Evolutionary conservation across 805 yeast species (phyloP).

Genomic region (Wickerhamomyces bisporus): DNA sequence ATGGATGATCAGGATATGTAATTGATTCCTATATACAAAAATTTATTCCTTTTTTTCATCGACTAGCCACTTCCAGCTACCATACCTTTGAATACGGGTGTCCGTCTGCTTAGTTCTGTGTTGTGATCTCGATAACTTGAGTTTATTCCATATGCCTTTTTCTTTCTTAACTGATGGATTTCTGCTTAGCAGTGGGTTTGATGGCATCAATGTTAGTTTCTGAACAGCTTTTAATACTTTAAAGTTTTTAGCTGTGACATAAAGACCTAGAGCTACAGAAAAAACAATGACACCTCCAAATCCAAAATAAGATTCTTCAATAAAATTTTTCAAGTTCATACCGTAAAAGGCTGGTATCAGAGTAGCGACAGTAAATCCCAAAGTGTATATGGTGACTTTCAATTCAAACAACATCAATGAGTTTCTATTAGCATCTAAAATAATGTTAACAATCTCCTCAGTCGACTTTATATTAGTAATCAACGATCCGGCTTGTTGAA

Average conservation of each 20-base stretch:
- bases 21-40: too few relatives aligned
- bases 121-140: constrained; percentile 11
- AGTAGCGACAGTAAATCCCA: constrained; percentile 83
- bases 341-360: constrained; percentile 85
- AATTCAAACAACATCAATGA: constrained; percentile 83
- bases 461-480: constrained; percentile 83
- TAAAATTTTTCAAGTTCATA: constrained; percentile 75
- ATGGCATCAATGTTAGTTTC: constrained; percentile 54
- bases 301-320: constrained; percentile 63
- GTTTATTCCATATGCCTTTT: constrained; percentile 8
- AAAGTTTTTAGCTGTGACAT: constrained; percentile 53
- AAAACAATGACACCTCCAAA: constrained; percentile 51
- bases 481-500: constrained; percentile 82
- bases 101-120: constrained; percentile 4
- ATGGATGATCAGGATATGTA: too few relatives aligned
- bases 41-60: constrained; percentile 35
- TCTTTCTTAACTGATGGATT: not conserved
- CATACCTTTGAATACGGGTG: constrained; percentile 33
- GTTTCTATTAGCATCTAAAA: constrained; percentile 86
- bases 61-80: constrained; percentile 53
- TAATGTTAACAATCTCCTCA: constrained; percentile 88
- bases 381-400: constrained; percentile 74
- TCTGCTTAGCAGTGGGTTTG: constrained; percentile 4
- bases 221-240: constrained; percentile 56
- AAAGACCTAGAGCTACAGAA: constrained; percentile 48